phyloP scores from a whole-genome alignment of 2,329 filamentous ascomycete genomes.

The Mycosphaerelloides madeirae region DNA sequence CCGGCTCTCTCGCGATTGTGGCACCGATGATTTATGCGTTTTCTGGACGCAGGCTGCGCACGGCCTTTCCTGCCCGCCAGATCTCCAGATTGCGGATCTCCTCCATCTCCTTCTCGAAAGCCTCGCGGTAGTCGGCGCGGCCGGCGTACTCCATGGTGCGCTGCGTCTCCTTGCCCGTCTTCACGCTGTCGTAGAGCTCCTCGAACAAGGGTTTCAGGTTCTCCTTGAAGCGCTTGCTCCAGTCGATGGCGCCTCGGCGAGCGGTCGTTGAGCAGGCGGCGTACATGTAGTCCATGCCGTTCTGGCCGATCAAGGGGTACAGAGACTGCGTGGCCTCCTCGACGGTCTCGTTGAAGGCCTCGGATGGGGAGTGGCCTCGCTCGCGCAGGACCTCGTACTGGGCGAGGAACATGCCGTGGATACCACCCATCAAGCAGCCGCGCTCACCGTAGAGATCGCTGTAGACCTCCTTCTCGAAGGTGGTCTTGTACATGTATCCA shows the following conservation, averaged over 20 bases:
- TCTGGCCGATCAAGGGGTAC: slow-evolving; percentile 93
- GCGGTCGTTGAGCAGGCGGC: slow-evolving; percentile 98
- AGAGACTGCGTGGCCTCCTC: slow-evolving; percentile 98
- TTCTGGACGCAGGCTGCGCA: slow-evolving; percentile 53
- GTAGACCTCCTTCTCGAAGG: slow-evolving; percentile 99
- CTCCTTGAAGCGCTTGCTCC: slow-evolving; percentile 95
- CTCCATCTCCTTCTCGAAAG: slow-evolving; percentile 96
- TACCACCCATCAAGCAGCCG: slow-evolving; percentile 99
- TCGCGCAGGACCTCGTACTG: slow-evolving; percentile 99
- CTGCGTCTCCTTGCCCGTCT: slow-evolving; percentile 88
- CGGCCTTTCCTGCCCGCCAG: slow-evolving; percentile 97
- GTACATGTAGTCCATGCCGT: slow-evolving; percentile 99
- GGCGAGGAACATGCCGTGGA: slow-evolving; percentile 99
- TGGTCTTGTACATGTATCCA: slow-evolving; percentile 99
- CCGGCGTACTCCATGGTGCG: slow-evolving; percentile 96
- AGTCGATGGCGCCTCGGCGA: slow-evolving; percentile 97
- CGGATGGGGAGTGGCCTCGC: slow-evolving; percentile 92
- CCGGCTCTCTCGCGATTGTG: too few relatives aligned
- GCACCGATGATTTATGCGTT: slow-evolving; percentile 25
- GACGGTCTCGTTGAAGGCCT: slow-evolving; percentile 99
- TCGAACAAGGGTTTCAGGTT: slow-evolving; percentile 99
- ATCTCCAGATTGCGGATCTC: slow-evolving; percentile 98
- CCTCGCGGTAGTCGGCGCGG: slow-evolving; percentile 91
- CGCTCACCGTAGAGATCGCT: slow-evolving; percentile 99
- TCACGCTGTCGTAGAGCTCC: slow-evolving; percentile 88